These are phyloP conservation scores for Wickerhamiella siamensis DNA, from an alignment of 805 yeast species.

Conservation along the genomic window DNA sequence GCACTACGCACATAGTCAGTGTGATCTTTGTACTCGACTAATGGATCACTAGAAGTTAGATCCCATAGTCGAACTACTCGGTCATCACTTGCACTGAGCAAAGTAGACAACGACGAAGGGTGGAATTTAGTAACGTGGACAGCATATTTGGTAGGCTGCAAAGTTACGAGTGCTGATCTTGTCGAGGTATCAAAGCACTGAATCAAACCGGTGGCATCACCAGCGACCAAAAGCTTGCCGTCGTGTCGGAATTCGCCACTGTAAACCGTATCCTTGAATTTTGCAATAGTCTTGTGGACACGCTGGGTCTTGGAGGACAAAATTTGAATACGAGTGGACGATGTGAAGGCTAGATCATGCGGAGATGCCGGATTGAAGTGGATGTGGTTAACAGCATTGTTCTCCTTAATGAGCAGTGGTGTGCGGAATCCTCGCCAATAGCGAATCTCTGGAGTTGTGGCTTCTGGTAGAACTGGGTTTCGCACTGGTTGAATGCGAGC, in stretches of 20 bases:
- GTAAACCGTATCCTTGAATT: slow-evolving; percentile 86
- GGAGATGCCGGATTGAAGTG: slow-evolving; percentile 77
- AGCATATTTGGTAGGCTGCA: slow-evolving; percentile 75
- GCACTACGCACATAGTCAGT: slow-evolving; percentile 81
- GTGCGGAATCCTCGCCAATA: slow-evolving; percentile 82
- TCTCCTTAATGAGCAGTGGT: slow-evolving; percentile 86
- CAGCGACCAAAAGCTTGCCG: slow-evolving; percentile 83
- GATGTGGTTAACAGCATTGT: slow-evolving; percentile 78
- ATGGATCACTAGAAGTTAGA: slow-evolving; percentile 67
- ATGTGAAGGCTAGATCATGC: slow-evolving; percentile 80
- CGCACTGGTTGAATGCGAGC: slow-evolving; percentile 12
- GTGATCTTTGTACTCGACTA: slow-evolving; percentile 50
- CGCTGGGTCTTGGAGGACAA: slow-evolving; percentile 90
- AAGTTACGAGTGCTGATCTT: slow-evolving; percentile 60
- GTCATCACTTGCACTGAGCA: slow-evolving; percentile 86
- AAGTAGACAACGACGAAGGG: slow-evolving; percentile 54
- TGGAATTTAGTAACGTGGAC: slow-evolving; percentile 91
- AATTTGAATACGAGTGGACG: slow-evolving; percentile 81
- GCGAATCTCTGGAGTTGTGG: slow-evolving; percentile 48
- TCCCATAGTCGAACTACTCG: slow-evolving; percentile 78
- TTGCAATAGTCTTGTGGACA: slow-evolving; percentile 66
- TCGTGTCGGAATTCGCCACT: slow-evolving; percentile 84
- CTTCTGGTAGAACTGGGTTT: slow-evolving; percentile 16
- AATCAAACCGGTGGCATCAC: slow-evolving; percentile 88
- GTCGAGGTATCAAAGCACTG: slow-evolving; percentile 81